These are phyloP conservation scores for Malassezia yamatoensis DNA, from an alignment of 1,284 basidiomycete genomes.

Conservation along the genomic window DNA sequence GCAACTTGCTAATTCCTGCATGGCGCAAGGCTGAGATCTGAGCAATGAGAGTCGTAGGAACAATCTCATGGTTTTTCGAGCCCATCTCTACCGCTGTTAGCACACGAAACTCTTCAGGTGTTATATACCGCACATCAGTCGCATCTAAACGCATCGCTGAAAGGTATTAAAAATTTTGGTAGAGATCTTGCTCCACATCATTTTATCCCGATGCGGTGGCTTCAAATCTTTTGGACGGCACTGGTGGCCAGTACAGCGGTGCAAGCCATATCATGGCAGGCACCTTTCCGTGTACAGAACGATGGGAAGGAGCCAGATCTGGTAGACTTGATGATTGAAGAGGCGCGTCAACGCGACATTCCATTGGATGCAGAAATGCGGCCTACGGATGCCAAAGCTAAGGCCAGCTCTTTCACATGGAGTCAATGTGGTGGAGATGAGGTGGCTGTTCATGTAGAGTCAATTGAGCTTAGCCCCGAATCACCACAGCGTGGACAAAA, in stretches of 20 bases:
- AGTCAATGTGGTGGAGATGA: conserved; percentile 27
- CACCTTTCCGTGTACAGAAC: not conserved
- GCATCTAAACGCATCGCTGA: conserved; percentile 73
- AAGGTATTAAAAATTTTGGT: not conserved
- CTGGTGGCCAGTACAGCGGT: not conserved
- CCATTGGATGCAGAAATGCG: conserved; percentile 3
- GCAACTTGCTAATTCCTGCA: conserved; percentile 84
- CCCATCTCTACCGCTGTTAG: conserved; percentile 94
- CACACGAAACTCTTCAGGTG: conserved; percentile 84
- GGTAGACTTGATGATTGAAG: conserved; percentile 3
- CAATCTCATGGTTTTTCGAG: conserved; percentile 93
- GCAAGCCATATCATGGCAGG: not conserved
- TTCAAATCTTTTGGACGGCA: not conserved
- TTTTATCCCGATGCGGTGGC: not conserved
- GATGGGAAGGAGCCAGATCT: not conserved
- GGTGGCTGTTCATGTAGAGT: conserved; percentile 28
- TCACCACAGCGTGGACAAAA: conserved; percentile 42
- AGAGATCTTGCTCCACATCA: not conserved
- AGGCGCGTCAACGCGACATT: conserved; percentile 5
- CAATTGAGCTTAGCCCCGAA: conserved; percentile 36
- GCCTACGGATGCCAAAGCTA: not conserved
- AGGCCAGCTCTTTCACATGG: conserved; percentile 32
- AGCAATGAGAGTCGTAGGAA: conserved; percentile 75
- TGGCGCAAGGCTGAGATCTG: conserved; percentile 81
- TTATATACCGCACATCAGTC: conserved; percentile 84